Evolutionary conservation across 306 rosid genomes (phyloP).

Genomic region (Pyrus communis): DNA sequence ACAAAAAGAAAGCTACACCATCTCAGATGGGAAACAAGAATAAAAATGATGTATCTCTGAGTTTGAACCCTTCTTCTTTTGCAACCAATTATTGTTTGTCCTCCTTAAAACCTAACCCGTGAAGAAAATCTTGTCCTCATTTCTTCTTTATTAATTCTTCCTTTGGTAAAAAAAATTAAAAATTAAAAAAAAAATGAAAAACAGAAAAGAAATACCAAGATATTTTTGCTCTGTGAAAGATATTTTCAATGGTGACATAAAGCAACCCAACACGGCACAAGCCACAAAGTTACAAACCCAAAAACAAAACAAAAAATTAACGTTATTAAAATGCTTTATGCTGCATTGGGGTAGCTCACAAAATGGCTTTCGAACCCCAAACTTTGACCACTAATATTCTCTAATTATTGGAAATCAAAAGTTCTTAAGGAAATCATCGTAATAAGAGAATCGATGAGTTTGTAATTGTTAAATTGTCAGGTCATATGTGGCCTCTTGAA

Average conservation of each 20-base stretch:
- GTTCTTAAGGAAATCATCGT: not conserved
- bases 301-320: constrained; percentile 14
- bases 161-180: not conserved
- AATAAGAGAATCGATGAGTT: not conserved
- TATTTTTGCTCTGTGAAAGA: constrained; percentile 16
- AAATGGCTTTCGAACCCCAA: constrained; percentile 14
- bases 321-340: constrained; percentile 26
- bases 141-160: not conserved
- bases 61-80: constrained; percentile 40
- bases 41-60: constrained; percentile 19
- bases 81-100: constrained; percentile 34
- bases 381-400: constrained; percentile 30
- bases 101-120: constrained; percentile 47
- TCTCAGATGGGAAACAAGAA: not conserved
- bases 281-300: constrained; percentile 15
- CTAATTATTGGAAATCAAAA: constrained; percentile 3
- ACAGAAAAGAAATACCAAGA: not conserved
- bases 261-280: constrained; percentile 3
- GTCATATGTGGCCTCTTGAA: no score
- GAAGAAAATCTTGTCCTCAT: constrained; percentile 29
- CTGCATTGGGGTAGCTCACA: constrained; percentile 20
- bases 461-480: no score
- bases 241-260: constrained; percentile 32
- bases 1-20: not conserved
- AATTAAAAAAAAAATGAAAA: not conserved